Base-by-base conservation (phyloP, 768 basidiomycete genomes). In the Sarcodon sp. region DNA sequence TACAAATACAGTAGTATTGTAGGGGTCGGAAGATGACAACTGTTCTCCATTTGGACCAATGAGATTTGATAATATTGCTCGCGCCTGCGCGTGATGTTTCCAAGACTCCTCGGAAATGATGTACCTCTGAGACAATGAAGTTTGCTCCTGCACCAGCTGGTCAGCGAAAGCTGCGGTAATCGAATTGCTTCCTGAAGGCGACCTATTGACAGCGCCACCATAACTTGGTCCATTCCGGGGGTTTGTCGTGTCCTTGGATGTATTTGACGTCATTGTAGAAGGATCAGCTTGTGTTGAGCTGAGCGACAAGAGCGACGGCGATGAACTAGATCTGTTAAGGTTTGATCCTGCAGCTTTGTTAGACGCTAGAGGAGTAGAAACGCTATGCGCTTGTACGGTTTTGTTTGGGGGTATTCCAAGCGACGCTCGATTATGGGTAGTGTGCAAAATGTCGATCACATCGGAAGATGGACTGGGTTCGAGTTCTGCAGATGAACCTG, bases 1-100 rank as follows among this genome's bases (percentile, higher is more conserved):
- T 15, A 96, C 92, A 53, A 96, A 96, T 5, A 90, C 91, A 1
- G 92, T 96, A 11, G 91, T 93, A 58, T 94, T 96, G 59, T 91
- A 90, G n/a, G 91, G 91, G 57, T 94, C 91, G 16, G 83, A 87
- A 18, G 85, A 87, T 31, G 86, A 87, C 53, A 90, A 68, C 62
- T 87, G 80, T 66, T 89, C 83, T 49, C 87, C 88, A 52, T 89
- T 87, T 0, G 85, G 87, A 16, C 88, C 87, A 37, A 90, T 87
- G 15, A 89, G 66, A 56, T 86, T 88, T 9, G 85, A 83, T 49
- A 90, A 65, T 49, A 89, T 86, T 1, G 86, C 84, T 6, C 84
- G 77, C 39, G 86, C 86, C 61, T 88, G 87, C 1, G 80, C 80
- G 46, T 87, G 83, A 54, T 87, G 86, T 61, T 87, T 84, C 83